Base-by-base conservation (phyloP, 2,329 filamentous ascomycete genomes). In the Trichophyton simii region DNA sequence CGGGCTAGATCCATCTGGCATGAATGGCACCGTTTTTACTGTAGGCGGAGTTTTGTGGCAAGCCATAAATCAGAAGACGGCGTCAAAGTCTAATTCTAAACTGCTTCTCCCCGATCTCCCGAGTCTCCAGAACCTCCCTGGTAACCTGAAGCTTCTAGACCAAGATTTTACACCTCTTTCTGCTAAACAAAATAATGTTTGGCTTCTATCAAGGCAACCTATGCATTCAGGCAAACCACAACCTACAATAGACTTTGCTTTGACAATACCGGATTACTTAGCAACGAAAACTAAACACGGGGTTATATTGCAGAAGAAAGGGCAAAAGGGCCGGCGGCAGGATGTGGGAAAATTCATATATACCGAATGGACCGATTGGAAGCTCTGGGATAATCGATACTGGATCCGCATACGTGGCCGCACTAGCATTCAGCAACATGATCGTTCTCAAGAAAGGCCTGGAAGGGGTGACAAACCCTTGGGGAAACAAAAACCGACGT, bases 321-420 rank as follows among this genome's bases (percentile, higher is more conserved):
- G 34, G 3, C 52, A 13, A 22, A 18, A 28, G 8, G 20, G 28
- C 22, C 48, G n/a, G 13, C 7, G 2, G 34, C 52, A 20, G 9
- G 25, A 6, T 9, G 2, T 5, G n/a, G 52, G 28, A 31, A 34
- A 34, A 7, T 31, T 42, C 18, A 59, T 46, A n/a, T 60, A 61
- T 31, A 62, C 64, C 3, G 58, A 63, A 5, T 76, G 73, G 71
- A 68, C 66, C 6, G 44, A 62, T 9, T 80, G 73, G 70, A 70
- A 72, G 3, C 73, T 85, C 15, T 84, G 80, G 74, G 82, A 84
- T 66, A 75, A 77, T 55, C 75, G 82, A 20, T 83, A 75, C 69
- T 85, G 82, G 82, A 73, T 84, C 57, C 75, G 74, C 1, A 61
- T 83, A 9, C 67, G 69, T 31, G 55, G 36, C 7, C 55, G 55